phyloP scores from a whole-genome alignment of 2,329 filamentous ascomycete species.

The Diaporthe humulicola region DNA sequence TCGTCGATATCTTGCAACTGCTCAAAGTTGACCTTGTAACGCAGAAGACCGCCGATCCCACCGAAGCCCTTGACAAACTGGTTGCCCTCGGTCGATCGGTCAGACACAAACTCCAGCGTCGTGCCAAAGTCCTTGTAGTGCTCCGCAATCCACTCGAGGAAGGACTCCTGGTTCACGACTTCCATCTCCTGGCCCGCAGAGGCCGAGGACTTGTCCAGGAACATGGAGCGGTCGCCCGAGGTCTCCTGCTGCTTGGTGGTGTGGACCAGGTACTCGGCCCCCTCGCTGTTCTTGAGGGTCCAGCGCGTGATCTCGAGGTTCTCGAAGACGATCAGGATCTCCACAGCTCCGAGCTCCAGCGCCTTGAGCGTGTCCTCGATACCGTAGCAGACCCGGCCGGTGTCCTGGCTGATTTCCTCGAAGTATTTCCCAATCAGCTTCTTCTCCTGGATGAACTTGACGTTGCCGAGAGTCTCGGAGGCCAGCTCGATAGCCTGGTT shows the following conservation, averaged over 20 bases:
- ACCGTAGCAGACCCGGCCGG: constrained; percentile 96
- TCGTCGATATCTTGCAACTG: constrained; percentile 93
- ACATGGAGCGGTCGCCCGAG: constrained; percentile 77
- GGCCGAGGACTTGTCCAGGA: constrained; percentile 85
- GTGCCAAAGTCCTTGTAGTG: constrained; percentile 99
- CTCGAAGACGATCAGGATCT: constrained; percentile 96
- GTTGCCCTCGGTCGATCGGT: constrained; percentile 97
- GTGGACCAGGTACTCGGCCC: constrained; percentile 82
- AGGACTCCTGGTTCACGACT: constrained; percentile 85
- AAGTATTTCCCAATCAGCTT: constrained; percentile 99
- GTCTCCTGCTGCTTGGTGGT: constrained; percentile 88
- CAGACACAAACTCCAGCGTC: constrained; percentile 95
- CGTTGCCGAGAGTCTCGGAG: constrained; percentile 95
- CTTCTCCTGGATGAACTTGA: constrained; percentile 99
- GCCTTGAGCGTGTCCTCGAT: constrained; percentile 98
- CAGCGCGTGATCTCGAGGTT: constrained; percentile 96
- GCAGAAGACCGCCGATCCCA: constrained; percentile 96
- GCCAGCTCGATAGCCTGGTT: constrained; percentile 99
- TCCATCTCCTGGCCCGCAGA: constrained; percentile 96
- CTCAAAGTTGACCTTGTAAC: constrained; percentile 99
- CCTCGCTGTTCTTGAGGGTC: constrained; percentile 84
- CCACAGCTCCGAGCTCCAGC: constrained; percentile 92
- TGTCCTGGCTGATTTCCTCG: constrained; percentile 98
- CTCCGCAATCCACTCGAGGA: constrained; percentile 99
- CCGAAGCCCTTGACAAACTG: constrained; percentile 99